Base-by-base conservation (phyloP, 2,329 filamentous ascomycete genomes). In the Xylaria sp. region DNA sequence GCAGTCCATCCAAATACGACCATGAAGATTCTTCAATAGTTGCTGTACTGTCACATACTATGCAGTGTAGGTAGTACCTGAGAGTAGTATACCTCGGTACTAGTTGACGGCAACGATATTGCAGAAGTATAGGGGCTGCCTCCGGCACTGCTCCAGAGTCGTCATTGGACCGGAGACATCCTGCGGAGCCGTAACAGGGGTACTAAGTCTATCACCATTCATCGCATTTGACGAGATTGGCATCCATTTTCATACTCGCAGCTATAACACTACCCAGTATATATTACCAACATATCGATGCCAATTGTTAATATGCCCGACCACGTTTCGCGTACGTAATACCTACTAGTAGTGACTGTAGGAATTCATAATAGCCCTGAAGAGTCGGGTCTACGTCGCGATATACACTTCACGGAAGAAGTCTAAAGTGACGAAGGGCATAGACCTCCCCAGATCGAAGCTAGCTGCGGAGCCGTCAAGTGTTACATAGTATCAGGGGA, bases 1-100 rank as follows among this genome's bases (percentile, higher is more conserved):
- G n/a, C 48, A 12, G 54, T 58, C 34, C 58, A 58, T 60, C 54
- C 46, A 65, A 65, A 66, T 57, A 34, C 18, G 8, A 57, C 66
- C 66, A 63, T 50, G 52, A 58, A 52, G 20, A 54, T 12, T 54
- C 44, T 23, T 23, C 37, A 52, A 55, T 23, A 18, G 37, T 28
- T 37, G 59, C 4, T 48, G 57, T 60, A 60, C 28, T 31, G 28
- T 60, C 25, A 39, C 58, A 46, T 25, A n/a, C 28, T 46, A 52
- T 52, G 13, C n/a, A 46, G 34, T 37, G 7, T 9, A 37, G 34
- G 34, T 37, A 10, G 34, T 37, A 37, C 34, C 34, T 37, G 10
- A 37, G 34, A 37, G 34, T 37, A 9, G 34, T 37, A 37, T 37
- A 9, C 34, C 34, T 9, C 34, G 34, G 34, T 37, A 37, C 23